Percentiles rank a stretch among this genome's conserved stretches.
These are phyloP conservation scores for Crithidia sp. DNA, from an alignment of 208 protist genomes.

Conservation along the genomic window DNA sequence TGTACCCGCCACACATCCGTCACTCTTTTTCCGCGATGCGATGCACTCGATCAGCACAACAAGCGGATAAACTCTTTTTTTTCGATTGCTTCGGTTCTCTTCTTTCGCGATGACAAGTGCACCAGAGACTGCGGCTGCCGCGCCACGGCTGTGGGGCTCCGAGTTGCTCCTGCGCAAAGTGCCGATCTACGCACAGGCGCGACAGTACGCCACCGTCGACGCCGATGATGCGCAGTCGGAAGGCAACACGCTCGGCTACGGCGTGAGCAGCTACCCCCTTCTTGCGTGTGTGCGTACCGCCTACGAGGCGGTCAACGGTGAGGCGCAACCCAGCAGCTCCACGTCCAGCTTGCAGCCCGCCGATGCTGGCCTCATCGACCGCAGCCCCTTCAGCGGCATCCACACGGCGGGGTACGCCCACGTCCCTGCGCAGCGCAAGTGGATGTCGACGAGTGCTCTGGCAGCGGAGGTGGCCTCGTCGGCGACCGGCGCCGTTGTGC, in stretches of 20 bases:
- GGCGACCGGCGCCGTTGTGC: slow-evolving; percentile 2
- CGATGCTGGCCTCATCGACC: slow-evolving; percentile 1
- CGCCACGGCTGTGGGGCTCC: slow-evolving; percentile 37
- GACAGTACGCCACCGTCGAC: slow-evolving; percentile 28
- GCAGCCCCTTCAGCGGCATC: slow-evolving; percentile 35
- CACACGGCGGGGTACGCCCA: slow-evolving; percentile 20
- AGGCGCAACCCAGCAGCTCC: not conserved
- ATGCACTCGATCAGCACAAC: no score
- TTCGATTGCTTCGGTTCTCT: not conserved
- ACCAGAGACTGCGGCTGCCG: not conserved
- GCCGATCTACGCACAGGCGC: slow-evolving; percentile 55
- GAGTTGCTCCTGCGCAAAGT: slow-evolving; percentile 64
- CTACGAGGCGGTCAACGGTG: slow-evolving; percentile 13
- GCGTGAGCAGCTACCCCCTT: slow-evolving; percentile 54
- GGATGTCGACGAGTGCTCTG: slow-evolving; percentile 1
- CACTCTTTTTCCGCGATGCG: no score
- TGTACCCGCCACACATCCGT: no score
- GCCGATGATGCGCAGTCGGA: slow-evolving; percentile 50
- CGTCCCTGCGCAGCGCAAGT: slow-evolving; percentile 30
- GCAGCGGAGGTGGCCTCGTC: not conserved
- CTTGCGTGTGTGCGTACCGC: slow-evolving; percentile 31
- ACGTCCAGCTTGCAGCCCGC: not conserved
- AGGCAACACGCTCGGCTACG: slow-evolving; percentile 63
- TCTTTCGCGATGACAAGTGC: slow-evolving; percentile 6
- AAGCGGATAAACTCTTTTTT: no score